phyloP scores from a whole-genome alignment of 495 filamentous ascomycete genomes.

The Podospora pseudocomata region DNA sequence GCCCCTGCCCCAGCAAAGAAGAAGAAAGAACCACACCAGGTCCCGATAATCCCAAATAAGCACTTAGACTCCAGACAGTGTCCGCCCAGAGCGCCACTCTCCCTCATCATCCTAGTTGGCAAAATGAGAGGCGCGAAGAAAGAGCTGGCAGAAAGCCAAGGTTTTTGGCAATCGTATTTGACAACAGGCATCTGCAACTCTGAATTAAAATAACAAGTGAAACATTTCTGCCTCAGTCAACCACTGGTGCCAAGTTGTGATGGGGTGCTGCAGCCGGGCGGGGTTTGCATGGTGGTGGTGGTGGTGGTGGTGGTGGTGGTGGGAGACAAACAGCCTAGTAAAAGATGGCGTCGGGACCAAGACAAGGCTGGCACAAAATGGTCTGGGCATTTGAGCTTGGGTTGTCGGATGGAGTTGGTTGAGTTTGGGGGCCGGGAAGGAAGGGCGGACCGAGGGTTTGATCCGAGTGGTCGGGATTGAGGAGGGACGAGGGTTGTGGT shows the following conservation, averaged over 20 bases:
- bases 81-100: neutral
- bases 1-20: neutral
- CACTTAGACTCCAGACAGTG: neutral
- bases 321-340: neutral
- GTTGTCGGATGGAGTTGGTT: neutral
- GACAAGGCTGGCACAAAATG: neutral
- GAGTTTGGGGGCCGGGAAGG: neutral
- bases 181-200: neutral
- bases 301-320: neutral
- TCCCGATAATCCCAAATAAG: neutral
- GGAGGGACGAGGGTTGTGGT: neutral
- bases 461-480: neutral
- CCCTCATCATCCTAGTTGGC: too few relatives aligned
- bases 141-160: neutral
- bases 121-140: neutral
- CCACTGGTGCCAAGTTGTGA: neutral
- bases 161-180: neutral
- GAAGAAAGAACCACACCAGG: neutral
- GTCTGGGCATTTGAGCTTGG: neutral
- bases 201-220: neutral
- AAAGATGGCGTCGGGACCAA: neutral
- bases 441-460: neutral
- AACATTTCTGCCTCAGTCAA: neutral
- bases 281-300: neutral
- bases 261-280: neutral